Conservation (phyloP, 2,329 filamentous ascomycete species). For the Aspergillus sp. region DNA sequence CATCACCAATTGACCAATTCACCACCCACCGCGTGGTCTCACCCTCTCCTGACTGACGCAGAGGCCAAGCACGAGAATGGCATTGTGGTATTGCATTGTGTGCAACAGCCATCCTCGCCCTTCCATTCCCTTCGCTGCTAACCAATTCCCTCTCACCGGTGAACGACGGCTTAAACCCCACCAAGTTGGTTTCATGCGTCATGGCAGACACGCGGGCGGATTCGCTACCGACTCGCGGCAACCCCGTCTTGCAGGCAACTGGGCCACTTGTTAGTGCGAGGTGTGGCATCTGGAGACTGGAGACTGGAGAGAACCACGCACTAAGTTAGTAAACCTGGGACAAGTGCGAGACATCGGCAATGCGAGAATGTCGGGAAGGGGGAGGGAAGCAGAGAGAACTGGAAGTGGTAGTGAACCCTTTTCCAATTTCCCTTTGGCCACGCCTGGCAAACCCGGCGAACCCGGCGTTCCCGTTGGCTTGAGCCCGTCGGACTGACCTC, state of each 20-base stretch:
- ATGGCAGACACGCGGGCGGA: slow-evolving; percentile 19
- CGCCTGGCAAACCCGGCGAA: slow-evolving; percentile 19
- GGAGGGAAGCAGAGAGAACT: not conserved
- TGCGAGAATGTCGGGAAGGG: not conserved
- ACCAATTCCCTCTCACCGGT: slow-evolving; percentile 27
- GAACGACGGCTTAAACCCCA: slow-evolving; percentile 15
- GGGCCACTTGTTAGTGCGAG: not conserved
- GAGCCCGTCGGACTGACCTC: slow-evolving; percentile 34
- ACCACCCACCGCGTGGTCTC: too few relatives aligned
- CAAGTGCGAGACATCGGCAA: not conserved
- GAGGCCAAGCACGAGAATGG: not conserved
- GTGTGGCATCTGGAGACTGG: not conserved
- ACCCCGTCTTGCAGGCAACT: slow-evolving; percentile 7
- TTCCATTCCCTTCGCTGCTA: slow-evolving; percentile 20
- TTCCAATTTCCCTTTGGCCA: not conserved
- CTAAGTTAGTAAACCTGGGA: slow-evolving; percentile 3
- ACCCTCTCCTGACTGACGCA: not conserved
- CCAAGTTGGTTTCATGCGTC: slow-evolving; percentile 30
- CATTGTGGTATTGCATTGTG: not conserved
- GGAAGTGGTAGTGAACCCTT: not conserved
- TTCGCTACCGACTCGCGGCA: slow-evolving; percentile 14
- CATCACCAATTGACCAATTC: not conserved
- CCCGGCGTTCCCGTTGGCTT: slow-evolving; percentile 26
- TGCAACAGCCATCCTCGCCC: slow-evolving; percentile 2
- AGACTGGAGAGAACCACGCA: slow-evolving; percentile 9